phyloP scores from a whole-genome alignment of 495 filamentous ascomycete species.

The Aspergillus mulundensis region DNA sequence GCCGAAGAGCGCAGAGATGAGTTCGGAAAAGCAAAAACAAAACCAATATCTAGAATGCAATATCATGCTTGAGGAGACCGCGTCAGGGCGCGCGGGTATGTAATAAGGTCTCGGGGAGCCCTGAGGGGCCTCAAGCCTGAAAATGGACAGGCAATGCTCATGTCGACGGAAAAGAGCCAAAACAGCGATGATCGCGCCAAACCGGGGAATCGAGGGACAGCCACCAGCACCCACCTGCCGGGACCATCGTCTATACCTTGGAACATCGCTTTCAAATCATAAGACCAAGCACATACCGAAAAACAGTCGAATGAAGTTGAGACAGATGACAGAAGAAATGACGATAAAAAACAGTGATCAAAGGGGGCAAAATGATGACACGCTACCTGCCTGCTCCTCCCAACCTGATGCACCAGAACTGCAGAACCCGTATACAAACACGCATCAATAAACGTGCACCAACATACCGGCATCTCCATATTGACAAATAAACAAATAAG shows the following conservation, averaged over 20 bases:
- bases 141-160: constrained; percentile 28
- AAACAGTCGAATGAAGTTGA: constrained; percentile 26
- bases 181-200: constrained; percentile 31
- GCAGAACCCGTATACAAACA: constrained; percentile 48
- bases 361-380: constrained; percentile 36
- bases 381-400: constrained; percentile 49
- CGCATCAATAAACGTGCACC: constrained; percentile 60
- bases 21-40: constrained; percentile 20
- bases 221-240: constrained; percentile 34
- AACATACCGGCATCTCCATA: constrained; percentile 46
- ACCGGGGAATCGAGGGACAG: constrained; percentile 38
- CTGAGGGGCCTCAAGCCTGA: constrained; percentile 17
- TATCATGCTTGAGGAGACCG: constrained; percentile 29
- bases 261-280: constrained; percentile 35
- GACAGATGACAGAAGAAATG: constrained; percentile 20
- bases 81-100: constrained; percentile 23
- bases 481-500: constrained; percentile 30
- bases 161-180: constrained; percentile 27
- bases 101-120: constrained; percentile 23
- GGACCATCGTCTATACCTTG: constrained; percentile 26
- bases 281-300: constrained; percentile 29
- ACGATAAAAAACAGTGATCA: constrained; percentile 32
- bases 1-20: constrained; percentile 38
- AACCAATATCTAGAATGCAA: constrained; percentile 46
- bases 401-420: constrained; percentile 49